Evolutionary conservation across 768 basidiomycete genomes (phyloP).

Genomic region (Xerocomus potaroensis): DNA sequence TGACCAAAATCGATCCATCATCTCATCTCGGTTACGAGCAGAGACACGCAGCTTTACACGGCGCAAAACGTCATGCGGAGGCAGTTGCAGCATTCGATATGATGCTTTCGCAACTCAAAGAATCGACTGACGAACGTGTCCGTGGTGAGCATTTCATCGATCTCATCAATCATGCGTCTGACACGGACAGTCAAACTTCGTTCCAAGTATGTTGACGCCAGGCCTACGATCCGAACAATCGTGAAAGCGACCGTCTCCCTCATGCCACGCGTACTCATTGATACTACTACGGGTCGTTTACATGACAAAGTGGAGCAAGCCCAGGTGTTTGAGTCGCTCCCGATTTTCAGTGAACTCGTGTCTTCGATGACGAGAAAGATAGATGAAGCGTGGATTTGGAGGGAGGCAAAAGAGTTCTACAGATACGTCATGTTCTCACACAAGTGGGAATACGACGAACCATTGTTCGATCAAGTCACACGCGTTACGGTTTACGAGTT

Average conservation of each 20-base stretch:
- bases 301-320: not conserved
- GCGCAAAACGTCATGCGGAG: not conserved
- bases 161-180: not conserved
- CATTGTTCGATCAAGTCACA: not conserved
- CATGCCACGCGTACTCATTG: not conserved
- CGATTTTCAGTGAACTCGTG: not conserved
- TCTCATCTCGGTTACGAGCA: not conserved
- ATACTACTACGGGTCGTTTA: not conserved
- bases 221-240: not conserved
- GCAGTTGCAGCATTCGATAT: not conserved
- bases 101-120: not conserved
- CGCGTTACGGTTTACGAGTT: constrained; percentile 5
- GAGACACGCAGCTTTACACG: not conserved
- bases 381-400: not conserved
- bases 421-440: constrained; percentile 7
- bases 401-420: not conserved
- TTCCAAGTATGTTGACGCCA: not conserved
- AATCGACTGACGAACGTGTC: not conserved
- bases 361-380: not conserved
- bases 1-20: not conserved
- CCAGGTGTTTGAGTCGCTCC: not conserved
- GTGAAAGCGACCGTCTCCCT: not conserved
- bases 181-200: not conserved
- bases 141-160: not conserved
- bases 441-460: not conserved